Conservation (phyloP, 2,329 filamentous ascomycete genomes). For the Fusarium ramigenum region DNA sequence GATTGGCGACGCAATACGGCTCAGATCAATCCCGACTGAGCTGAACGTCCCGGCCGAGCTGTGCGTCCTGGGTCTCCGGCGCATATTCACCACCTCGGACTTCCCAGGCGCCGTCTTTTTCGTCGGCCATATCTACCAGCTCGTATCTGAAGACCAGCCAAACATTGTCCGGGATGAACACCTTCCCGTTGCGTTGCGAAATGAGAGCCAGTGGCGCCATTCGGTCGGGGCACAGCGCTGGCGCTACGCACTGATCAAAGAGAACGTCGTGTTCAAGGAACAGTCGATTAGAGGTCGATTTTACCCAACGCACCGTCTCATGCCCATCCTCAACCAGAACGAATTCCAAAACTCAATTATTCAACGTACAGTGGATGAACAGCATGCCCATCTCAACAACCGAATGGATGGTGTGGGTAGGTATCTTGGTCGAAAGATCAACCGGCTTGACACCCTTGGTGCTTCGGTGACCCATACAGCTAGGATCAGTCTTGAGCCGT, state of each 20-base stretch:
- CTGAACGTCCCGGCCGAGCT: slow-evolving; percentile 46
- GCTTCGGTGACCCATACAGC: slow-evolving; percentile 51
- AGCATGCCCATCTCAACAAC: slow-evolving; percentile 62
- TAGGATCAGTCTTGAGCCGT: slow-evolving; percentile 48
- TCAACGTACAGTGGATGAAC: slow-evolving; percentile 54
- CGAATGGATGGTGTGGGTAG: slow-evolving; percentile 54
- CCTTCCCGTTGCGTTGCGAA: slow-evolving; percentile 53
- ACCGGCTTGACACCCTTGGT: slow-evolving; percentile 56
- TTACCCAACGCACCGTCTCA: slow-evolving; percentile 64
- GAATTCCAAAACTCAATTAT: slow-evolving; percentile 51
- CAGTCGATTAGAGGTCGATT: slow-evolving; percentile 63
- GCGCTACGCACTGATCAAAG: slow-evolving; percentile 54
- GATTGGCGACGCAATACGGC: slow-evolving; percentile 59
- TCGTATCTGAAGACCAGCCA: slow-evolving; percentile 44
- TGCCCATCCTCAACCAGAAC: slow-evolving; percentile 58
- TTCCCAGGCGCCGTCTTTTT: slow-evolving; percentile 51
- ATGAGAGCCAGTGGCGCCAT: slow-evolving; percentile 53
- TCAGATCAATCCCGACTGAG: slow-evolving; percentile 53
- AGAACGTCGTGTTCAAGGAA: slow-evolving; percentile 59
- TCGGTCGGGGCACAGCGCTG: slow-evolving; percentile 46
- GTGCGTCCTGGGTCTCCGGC: slow-evolving; percentile 51
- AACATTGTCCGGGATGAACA: slow-evolving; percentile 49
- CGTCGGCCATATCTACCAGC: slow-evolving; percentile 53
- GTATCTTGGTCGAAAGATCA: slow-evolving; percentile 54
- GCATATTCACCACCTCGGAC: slow-evolving; percentile 52